Evolutionary conservation across 768 basidiomycete species (phyloP), one percentile per base, ranked within the genome.

Genomic region (Podaxis pistillaris): DNA sequence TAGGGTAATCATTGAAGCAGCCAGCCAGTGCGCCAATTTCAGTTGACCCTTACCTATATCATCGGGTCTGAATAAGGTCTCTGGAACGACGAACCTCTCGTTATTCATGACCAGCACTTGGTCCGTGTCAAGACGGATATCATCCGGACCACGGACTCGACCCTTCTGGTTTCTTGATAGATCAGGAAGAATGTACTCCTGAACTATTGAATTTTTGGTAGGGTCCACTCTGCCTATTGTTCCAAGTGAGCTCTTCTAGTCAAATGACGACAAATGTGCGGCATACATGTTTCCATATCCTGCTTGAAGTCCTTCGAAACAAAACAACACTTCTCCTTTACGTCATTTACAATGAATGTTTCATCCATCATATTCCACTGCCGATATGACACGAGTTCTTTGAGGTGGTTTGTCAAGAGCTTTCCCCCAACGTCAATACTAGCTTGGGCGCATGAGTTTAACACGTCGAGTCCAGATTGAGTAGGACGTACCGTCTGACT

Each of bases 351-450:
- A 71, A 98, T 91, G 73, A 90, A 86, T 2, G 94, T 96, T 73
- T 98, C 90, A 69, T 97, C 94, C 88, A 96, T 95, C 92, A 98
- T 94, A 73, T 98, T 93, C 92, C 93, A 98, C 71, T 98, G 96
- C 49, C 96, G 88, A 73, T 91, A 98, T 12, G 94, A 96, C 4
- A 96, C 86, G 50, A 96, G 82, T 70, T 96, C 93, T 71, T 97
- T 97, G 24, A 98, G 83, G 56, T 96, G 92, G 75, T 98, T 98
- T 26, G 96, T 98, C 62, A 98, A 74, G 9, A 98, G 82, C 76
- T 98, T 97, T 52, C 96, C 96, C 56, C 96, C 96, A 17, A 97
- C 88, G 70, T 97, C 94, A 73, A 98, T 86, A 70, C 96, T 96
- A 58, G 60, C 65, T 60, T 66, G 55, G 49, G 37, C n/a, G 50